These are phyloP conservation scores for Grigorovia jiainica DNA, from an alignment of 805 yeast genomes.

Conservation along the genomic window DNA sequence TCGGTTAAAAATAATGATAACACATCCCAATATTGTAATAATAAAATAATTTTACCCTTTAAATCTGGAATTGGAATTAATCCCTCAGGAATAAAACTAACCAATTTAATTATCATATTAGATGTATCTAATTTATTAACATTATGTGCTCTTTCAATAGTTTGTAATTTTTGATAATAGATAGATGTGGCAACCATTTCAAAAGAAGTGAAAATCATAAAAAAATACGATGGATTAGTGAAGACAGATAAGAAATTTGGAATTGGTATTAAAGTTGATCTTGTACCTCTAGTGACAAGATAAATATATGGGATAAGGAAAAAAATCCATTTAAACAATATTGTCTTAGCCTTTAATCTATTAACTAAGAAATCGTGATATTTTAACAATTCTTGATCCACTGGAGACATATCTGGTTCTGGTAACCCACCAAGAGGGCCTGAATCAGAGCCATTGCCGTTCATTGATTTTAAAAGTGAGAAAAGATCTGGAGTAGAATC, in stretches of 20 bases:
- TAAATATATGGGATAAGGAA: conserved; percentile 25
- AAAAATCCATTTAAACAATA: conserved; percentile 25
- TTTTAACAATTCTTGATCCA: conserved; percentile 18
- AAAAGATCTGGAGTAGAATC: conserved; percentile 20
- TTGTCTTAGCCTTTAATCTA: conserved; percentile 22
- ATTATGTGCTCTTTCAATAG: conserved; percentile 18
- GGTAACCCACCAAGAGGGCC: neutral
- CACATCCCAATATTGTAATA: conserved; percentile 27
- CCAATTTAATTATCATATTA: conserved; percentile 22
- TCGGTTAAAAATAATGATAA: conserved; percentile 27
- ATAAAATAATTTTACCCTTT: conserved; percentile 18
- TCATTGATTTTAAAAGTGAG: conserved; percentile 16
- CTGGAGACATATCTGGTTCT: conserved; percentile 7
- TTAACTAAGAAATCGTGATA: conserved; percentile 25
- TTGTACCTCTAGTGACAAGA: conserved; percentile 14
- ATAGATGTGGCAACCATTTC: conserved; percentile 28
- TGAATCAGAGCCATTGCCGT: conserved; percentile 4
- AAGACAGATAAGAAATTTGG: conserved; percentile 6
- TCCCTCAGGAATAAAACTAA: conserved; percentile 28
- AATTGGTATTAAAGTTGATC: conserved; percentile 3
- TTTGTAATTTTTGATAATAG: conserved; percentile 22
- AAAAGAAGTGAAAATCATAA: conserved; percentile 26
- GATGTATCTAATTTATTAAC: conserved; percentile 21
- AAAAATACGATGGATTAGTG: conserved; percentile 23
- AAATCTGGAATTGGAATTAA: conserved; percentile 23